These are phyloP conservation scores for Fusarium buxicola DNA, from an alignment of 2,329 filamentous ascomycete species.

Conservation along the genomic window DNA sequence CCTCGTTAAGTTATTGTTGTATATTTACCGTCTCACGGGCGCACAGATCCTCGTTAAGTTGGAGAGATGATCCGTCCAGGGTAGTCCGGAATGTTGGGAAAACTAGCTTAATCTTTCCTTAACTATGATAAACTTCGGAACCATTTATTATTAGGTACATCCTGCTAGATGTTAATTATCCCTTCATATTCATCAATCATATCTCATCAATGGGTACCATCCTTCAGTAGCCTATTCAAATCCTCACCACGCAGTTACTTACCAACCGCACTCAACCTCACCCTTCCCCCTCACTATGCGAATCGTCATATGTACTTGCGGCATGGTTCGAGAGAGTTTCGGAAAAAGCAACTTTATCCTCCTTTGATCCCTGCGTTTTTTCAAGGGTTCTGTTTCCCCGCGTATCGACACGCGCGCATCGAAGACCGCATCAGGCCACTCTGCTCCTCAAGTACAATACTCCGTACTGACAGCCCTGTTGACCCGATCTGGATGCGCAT, in stretches of 20 bases:
- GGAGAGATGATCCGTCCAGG: no score
- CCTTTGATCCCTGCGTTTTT: slow-evolving; percentile 7
- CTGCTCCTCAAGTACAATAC: slow-evolving; percentile 2
- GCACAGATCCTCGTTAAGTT: no score
- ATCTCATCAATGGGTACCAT: not conserved
- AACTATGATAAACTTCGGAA: no score
- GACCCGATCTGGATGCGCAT: not conserved
- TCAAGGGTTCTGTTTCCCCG: slow-evolving; percentile 15
- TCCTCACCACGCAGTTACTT: not conserved
- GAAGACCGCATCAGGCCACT: slow-evolving; percentile 10
- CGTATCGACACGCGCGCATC: slow-evolving; percentile 21
- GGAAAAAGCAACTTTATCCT: slow-evolving; percentile 19
- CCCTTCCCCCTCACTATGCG: not conserved
- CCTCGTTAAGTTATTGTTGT: no score
- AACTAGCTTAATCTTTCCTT: no score
- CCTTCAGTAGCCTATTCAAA: not conserved
- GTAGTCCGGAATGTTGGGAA: no score
- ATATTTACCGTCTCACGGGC: no score
- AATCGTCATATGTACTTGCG: not conserved
- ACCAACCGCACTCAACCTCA: not conserved
- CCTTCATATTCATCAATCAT: not conserved
- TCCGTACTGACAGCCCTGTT: not conserved
- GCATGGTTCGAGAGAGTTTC: not conserved
- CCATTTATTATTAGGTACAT: no score
- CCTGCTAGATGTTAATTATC: no score